A percentile compares a stretch with the other conserved stretches of the same genome.
phyloP scores from a whole-genome alignment of 495 filamentous ascomycete species.

The Pseudomonodictys pantanalensis region DNA sequence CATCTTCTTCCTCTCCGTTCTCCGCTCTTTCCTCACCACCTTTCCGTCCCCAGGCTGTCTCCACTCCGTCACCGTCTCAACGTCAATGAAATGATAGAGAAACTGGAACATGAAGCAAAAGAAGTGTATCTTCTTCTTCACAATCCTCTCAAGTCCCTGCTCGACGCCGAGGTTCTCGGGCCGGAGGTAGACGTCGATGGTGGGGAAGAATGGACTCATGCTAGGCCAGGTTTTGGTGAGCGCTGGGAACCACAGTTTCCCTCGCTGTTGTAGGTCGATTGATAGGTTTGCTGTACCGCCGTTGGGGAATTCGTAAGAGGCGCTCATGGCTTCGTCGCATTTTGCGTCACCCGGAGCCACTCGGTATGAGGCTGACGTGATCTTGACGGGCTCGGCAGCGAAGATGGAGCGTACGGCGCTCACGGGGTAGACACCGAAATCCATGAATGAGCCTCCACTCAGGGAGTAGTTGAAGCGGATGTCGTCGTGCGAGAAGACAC shows the following conservation, averaged over 20 bases:
- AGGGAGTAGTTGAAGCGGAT: constrained; percentile 57
- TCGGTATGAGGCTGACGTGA: constrained; percentile 10
- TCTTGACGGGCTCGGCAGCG: constrained; percentile 25
- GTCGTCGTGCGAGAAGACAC: constrained; percentile 42
- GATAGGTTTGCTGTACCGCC: constrained; percentile 17
- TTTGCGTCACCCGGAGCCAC: constrained; percentile 34
- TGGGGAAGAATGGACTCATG: not conserved
- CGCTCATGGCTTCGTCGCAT: constrained; percentile 24
- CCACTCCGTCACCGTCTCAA: constrained; percentile 35
- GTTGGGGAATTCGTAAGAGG: constrained; percentile 32
- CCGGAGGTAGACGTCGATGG: constrained; percentile 22
- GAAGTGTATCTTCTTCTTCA: constrained; percentile 37
- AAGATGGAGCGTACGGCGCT: constrained; percentile 46
- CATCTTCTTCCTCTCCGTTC: constrained; percentile 31
- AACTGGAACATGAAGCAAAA: constrained; percentile 44
- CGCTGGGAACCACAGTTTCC: constrained; percentile 12
- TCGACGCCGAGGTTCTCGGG: constrained; percentile 34
- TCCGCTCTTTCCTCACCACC: constrained; percentile 31
- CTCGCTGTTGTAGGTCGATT: constrained; percentile 15
- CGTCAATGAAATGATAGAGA: constrained; percentile 43
- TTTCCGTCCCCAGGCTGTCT: constrained; percentile 8
- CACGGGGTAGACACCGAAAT: constrained; percentile 52
- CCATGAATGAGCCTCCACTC: constrained; percentile 59
- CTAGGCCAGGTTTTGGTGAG: constrained; percentile 14
- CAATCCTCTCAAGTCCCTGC: not conserved